Conservation (phyloP, 768 basidiomycete genomes). For the Astraeus odoratus region DNA sequence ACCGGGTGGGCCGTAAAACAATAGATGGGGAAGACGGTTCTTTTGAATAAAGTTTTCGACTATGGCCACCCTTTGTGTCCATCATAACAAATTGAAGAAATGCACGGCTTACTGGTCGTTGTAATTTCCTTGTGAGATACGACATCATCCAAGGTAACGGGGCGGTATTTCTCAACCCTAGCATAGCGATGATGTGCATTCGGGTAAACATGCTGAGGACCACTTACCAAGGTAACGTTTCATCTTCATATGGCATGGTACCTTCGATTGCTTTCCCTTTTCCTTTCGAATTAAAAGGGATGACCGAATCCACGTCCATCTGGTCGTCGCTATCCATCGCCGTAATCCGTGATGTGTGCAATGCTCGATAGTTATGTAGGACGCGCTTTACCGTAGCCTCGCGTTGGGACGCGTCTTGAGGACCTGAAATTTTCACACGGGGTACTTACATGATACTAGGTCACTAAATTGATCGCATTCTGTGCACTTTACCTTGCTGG, state of each 20-base stretch:
- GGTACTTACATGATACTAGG: no score
- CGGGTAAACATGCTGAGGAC: neutral
- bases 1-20: conserved; percentile 97
- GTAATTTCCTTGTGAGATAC: conserved; percentile 97
- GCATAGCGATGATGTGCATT: neutral
- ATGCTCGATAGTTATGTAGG: no score
- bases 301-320: conserved; percentile 37
- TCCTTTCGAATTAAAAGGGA: conserved; percentile 42
- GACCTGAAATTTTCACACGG: no score
- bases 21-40: conserved; percentile 86
- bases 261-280: conserved; percentile 59
- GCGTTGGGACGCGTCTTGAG: no score
- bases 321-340: conserved; percentile 57
- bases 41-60: conserved; percentile 97
- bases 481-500: no score
- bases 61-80: conserved; percentile 28
- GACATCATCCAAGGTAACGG: conserved; percentile 85
- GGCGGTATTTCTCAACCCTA: conserved; percentile 98
- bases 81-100: neutral
- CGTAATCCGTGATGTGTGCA: no score
- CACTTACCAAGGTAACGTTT: conserved; percentile 80
- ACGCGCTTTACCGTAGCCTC: no score
- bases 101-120: conserved; percentile 61
- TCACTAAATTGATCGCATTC: no score
- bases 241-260: conserved; percentile 39